Conservation (phyloP, 1,139 yeast species). For the Geotrichum citri-aurantii region DNA sequence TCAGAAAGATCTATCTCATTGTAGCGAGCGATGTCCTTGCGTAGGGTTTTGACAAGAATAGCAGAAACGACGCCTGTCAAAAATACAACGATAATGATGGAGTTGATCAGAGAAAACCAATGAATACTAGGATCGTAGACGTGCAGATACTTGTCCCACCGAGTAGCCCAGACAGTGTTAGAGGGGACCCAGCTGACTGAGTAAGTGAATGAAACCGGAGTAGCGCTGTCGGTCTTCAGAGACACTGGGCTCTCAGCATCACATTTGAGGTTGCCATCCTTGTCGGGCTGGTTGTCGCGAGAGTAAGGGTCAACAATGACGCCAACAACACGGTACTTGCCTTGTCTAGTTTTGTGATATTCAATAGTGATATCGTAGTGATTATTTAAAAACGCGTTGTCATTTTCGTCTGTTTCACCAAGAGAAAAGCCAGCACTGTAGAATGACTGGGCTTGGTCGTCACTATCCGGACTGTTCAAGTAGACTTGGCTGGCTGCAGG, state of each 20-base stretch:
- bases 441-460: constrained; percentile 35
- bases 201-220: constrained; percentile 52
- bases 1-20: constrained; percentile 78
- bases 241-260: constrained; percentile 27
- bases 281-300: constrained; percentile 39
- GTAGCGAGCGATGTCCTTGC: constrained; percentile 79
- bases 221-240: constrained; percentile 36
- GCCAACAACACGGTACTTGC: constrained; percentile 82
- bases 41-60: constrained; percentile 71
- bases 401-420: constrained; percentile 41
- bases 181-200: constrained; percentile 63
- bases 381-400: constrained; percentile 62
- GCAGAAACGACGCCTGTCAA: constrained; percentile 77
- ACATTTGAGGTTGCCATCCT: constrained; percentile 36
- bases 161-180: constrained; percentile 87
- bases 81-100: constrained; percentile 71
- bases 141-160: constrained; percentile 96
- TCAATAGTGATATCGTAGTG: constrained; percentile 77
- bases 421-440: constrained; percentile 79
- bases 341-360: constrained; percentile 70
- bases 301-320: constrained; percentile 71
- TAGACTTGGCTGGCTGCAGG: constrained; percentile 81
- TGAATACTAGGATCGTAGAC: constrained; percentile 89
- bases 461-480: constrained; percentile 31
- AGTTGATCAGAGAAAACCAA: constrained; percentile 88